These are phyloP conservation scores for Chloranthus sessilifolius DNA, from an alignment of 164 flowering plant species.

Conservation along the genomic window DNA sequence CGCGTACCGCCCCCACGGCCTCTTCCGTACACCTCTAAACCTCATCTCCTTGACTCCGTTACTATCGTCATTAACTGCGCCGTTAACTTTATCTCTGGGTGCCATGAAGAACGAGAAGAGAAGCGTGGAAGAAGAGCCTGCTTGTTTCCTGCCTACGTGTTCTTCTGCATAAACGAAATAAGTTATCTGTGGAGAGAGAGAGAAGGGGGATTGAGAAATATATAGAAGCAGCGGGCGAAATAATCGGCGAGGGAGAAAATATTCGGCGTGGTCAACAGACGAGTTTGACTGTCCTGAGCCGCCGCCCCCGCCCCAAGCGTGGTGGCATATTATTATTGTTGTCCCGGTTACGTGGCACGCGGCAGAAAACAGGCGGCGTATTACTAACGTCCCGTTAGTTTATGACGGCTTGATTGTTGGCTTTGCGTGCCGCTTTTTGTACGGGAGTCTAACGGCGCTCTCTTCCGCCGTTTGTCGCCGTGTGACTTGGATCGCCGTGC, in stretches of 20 bases:
- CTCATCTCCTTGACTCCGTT: constrained; percentile 35
- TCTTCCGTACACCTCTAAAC: constrained; percentile 66
- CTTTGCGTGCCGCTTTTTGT: neutral
- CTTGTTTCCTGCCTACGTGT: no score
- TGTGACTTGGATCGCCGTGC: constrained; percentile 14
- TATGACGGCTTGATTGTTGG: neutral
- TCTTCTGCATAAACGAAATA: neutral
- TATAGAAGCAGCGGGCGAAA: constrained; percentile 7
- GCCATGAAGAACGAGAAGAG: constrained; percentile 31
- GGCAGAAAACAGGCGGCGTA: constrained; percentile 5
- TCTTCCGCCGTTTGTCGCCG: constrained; percentile 11
- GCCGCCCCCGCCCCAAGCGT: constrained; percentile 32
- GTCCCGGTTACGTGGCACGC: constrained; percentile 27
- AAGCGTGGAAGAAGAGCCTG: no score
- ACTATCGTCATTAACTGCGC: neutral
- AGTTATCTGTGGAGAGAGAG: neutral
- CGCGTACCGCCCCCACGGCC: constrained; percentile 85
- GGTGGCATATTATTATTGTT: constrained; percentile 18
- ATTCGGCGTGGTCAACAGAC: constrained; percentile 23
- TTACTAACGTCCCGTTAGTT: constrained; percentile 9
- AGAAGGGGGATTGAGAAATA: neutral
- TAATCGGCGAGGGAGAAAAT: constrained; percentile 1
- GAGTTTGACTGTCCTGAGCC: constrained; percentile 39
- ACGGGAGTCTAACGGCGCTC: constrained; percentile 10
- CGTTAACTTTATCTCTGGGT: constrained; percentile 26